These are phyloP conservation scores for Aschersonia sp. DNA, from an alignment of 2,329 filamentous ascomycete genomes.

Conservation along the genomic window DNA sequence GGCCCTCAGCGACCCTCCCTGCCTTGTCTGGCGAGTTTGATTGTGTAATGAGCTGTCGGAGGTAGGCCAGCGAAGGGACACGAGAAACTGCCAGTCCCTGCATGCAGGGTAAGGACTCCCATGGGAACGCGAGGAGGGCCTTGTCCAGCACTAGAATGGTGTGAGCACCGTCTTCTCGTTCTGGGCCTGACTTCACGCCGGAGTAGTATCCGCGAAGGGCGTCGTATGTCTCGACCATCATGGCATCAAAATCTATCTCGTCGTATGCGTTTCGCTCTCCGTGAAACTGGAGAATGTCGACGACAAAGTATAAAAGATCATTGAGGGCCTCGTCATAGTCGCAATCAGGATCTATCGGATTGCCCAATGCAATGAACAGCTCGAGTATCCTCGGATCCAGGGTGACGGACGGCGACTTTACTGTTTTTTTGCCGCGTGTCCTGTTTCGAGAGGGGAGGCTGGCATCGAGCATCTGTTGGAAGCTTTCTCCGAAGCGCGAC, in stretches of 20 bases:
- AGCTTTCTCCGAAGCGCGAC: conserved; percentile 59
- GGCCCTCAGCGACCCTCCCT: conserved; percentile 20
- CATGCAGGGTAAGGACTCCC: conserved; percentile 88
- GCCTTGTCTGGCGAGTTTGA: conserved; percentile 9
- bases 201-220: conserved; percentile 67
- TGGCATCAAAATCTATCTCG: conserved; percentile 87
- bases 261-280: conserved; percentile 95
- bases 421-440: conserved; percentile 38
- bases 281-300: conserved; percentile 93
- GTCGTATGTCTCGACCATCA: conserved; percentile 79
- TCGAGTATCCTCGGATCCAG: conserved; percentile 57
- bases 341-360: conserved; percentile 47
- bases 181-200: conserved; percentile 22
- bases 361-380: conserved; percentile 74
- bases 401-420: conserved; percentile 25
- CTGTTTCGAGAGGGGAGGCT: conserved; percentile 72
- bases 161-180: conserved; percentile 38
- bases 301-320: conserved; percentile 87
- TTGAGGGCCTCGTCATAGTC: conserved; percentile 83
- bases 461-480: conserved; percentile 66
- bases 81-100: conserved; percentile 67
- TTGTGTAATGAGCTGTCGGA: conserved; percentile 61
- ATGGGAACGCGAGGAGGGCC: conserved; percentile 77
- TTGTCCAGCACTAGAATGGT: conserved; percentile 88
- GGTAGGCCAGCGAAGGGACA: conserved; percentile 70